These are phyloP conservation scores for Camellia lanceoleosa DNA, from an alignment of 148 eudicot species.

Conservation along the genomic window DNA sequence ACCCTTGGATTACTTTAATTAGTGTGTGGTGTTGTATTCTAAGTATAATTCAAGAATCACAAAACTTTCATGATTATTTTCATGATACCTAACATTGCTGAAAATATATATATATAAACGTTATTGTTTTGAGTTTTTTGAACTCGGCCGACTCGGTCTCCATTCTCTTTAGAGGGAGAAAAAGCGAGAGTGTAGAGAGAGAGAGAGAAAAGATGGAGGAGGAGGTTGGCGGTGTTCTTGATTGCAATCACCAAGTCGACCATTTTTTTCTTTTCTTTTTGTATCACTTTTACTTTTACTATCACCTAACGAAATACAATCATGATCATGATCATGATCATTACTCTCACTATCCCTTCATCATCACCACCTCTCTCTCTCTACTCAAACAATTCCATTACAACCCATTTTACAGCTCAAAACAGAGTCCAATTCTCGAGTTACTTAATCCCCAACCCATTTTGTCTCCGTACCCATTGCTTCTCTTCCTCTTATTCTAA, in stretches of 20 bases:
- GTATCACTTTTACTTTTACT: not conserved
- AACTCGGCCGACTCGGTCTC: too few relatives aligned
- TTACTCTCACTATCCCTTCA: slow-evolving; percentile 1
- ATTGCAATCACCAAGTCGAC: not conserved
- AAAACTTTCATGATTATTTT: too few relatives aligned
- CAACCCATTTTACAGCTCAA: not conserved
- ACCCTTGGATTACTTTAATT: too few relatives aligned
- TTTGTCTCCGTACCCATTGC: not conserved
- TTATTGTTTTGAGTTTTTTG: too few relatives aligned
- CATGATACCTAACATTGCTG: too few relatives aligned
- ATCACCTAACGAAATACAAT: slow-evolving; percentile 9
- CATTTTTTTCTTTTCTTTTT: slow-evolving; percentile 7
- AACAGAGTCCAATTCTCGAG: not conserved
- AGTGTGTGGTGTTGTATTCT: too few relatives aligned
- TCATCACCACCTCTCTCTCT: not conserved
- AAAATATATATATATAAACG: too few relatives aligned
- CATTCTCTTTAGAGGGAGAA: too few relatives aligned
- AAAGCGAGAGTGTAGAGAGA: not conserved
- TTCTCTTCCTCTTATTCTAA: not conserved
- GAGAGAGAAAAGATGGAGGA: not conserved
- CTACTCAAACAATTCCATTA: slow-evolving; percentile 8
- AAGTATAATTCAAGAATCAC: too few relatives aligned
- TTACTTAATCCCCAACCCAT: not conserved
- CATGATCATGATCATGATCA: slow-evolving; percentile 12
- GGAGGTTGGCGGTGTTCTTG: not conserved